A percentile compares a stretch with the other conserved stretches of the same genome.
phyloP scores from a whole-genome alignment of 352 stramenopile species.

The Elongisporangium prolatum region DNA sequence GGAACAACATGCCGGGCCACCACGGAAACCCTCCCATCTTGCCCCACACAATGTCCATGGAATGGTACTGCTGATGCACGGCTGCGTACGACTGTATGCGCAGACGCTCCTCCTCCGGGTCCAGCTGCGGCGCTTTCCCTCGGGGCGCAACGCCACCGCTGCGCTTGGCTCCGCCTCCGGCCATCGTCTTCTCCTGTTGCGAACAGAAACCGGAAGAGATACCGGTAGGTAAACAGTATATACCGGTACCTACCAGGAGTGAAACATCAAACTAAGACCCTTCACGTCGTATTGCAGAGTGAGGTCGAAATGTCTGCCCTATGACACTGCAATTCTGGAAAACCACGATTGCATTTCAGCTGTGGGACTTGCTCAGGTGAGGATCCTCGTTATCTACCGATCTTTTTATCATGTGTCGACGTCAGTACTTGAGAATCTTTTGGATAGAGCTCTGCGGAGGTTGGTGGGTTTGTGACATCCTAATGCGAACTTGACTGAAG shows the following conservation, averaged over 20 bases:
- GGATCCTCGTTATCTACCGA: too few species aligned
- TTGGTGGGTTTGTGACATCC: too few species aligned
- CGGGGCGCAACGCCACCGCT: conserved; percentile 11
- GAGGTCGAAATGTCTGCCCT: too few species aligned
- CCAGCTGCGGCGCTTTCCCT: conserved; percentile 16
- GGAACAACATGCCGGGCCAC: conserved; percentile 79
- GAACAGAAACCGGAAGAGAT: not conserved
- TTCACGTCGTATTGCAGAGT: too few species aligned
- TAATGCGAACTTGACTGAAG: too few species aligned
- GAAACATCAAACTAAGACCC: too few species aligned
- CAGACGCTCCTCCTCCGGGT: conserved; percentile 13
- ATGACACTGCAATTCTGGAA: too few species aligned
- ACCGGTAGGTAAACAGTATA: not conserved
- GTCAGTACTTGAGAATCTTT: too few species aligned
- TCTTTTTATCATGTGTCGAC: too few species aligned
- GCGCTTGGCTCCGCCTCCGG: conserved; percentile 3
- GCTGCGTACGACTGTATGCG: conserved; percentile 24
- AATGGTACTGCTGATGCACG: conserved; percentile 53
- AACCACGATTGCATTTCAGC: too few species aligned
- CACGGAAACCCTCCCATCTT: conserved; percentile 66
- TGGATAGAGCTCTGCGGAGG: too few species aligned
- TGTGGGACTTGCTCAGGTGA: too few species aligned
- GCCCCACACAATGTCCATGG: conserved; percentile 77
- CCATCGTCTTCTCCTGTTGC: not conserved
- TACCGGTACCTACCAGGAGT: not conserved